Percentiles rank a stretch among this genome's conserved stretches.
Conservation (phyloP, 306 rosid species). For the Coriaria nepalensis region DNA sequence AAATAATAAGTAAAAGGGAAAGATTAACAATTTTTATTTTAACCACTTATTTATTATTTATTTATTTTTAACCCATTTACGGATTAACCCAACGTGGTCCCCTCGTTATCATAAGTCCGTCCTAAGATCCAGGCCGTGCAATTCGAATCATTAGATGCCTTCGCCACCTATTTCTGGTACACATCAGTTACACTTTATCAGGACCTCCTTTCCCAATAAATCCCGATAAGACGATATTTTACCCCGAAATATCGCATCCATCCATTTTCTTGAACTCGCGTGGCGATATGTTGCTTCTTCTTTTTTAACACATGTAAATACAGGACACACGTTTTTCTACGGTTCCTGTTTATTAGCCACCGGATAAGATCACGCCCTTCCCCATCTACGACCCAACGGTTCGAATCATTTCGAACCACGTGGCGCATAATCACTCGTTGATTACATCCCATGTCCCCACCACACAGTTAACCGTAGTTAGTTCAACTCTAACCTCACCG, state of each 20-base stretch:
- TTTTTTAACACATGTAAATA: too few relatives aligned
- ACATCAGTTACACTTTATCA: slow-evolving; percentile 31
- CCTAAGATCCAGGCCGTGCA: slow-evolving; percentile 58
- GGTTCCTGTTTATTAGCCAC: slow-evolving; percentile 38
- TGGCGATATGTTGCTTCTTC: too few relatives aligned
- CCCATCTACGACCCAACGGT: slow-evolving; percentile 29
- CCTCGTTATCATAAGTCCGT: slow-evolving; percentile 23
- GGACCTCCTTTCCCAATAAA: slow-evolving; percentile 4
- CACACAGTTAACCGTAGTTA: slow-evolving; percentile 49
- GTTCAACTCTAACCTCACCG: slow-evolving; percentile 48
- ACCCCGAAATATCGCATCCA: too few relatives aligned
- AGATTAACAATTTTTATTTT: too few relatives aligned
- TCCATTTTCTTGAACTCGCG: too few relatives aligned
- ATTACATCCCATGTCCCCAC: slow-evolving; percentile 18
- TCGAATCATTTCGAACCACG: slow-evolving; percentile 12
- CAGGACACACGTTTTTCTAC: slow-evolving; percentile 38
- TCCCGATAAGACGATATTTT: neutral
- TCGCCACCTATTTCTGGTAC: slow-evolving; percentile 26
- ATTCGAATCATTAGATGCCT: slow-evolving; percentile 58
- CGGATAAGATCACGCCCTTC: slow-evolving; percentile 54
- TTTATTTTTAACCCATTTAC: too few relatives aligned
- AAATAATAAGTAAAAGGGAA: too few relatives aligned
- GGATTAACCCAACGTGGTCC: slow-evolving; percentile 26
- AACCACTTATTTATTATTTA: too few relatives aligned
- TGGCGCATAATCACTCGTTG: slow-evolving; percentile 16